Evolutionary conservation across 192 early-diverging fungal genomes (phyloP).

Genomic region (Allomyces javanicus): DNA sequence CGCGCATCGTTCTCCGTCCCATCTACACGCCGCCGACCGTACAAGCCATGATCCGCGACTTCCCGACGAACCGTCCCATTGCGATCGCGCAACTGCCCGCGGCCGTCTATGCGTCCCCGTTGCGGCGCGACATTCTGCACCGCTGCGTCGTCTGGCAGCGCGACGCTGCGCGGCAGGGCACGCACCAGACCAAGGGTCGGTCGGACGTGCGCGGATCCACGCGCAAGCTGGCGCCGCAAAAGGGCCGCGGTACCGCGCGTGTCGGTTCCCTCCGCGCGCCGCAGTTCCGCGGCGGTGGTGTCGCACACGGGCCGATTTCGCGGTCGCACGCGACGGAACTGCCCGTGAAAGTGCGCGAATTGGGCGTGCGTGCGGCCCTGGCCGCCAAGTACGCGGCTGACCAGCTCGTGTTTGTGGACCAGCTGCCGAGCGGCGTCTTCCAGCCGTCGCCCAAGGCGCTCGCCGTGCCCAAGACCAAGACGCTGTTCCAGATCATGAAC

Average conservation of each 20-base stretch:
- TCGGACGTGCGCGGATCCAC: slow-evolving; percentile 69
- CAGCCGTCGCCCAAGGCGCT: too few species aligned
- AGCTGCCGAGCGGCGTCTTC: slow-evolving; percentile 8
- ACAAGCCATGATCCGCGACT: slow-evolving; percentile 58
- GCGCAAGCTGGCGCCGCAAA: slow-evolving; percentile 68
- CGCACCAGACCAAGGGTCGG: slow-evolving; percentile 56
- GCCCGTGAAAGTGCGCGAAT: slow-evolving; percentile 66
- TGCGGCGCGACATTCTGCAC: slow-evolving; percentile 64
- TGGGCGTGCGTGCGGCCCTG: slow-evolving; percentile 63
- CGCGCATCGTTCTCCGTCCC: not conserved
- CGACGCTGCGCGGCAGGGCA: slow-evolving; percentile 57
- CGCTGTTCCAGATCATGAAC: not conserved
- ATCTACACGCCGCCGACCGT: slow-evolving; percentile 16
- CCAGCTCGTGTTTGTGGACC: slow-evolving; percentile 70
- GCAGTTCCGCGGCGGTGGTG: slow-evolving; percentile 72
- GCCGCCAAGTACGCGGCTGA: slow-evolving; percentile 76
- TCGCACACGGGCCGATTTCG: slow-evolving; percentile 78
- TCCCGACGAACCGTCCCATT: slow-evolving; percentile 45
- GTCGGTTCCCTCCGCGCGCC: slow-evolving; percentile 66
- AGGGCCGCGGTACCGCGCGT: slow-evolving; percentile 82
- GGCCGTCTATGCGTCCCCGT: slow-evolving; percentile 50
- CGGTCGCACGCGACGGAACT: slow-evolving; percentile 63
- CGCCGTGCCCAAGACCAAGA: not conserved
- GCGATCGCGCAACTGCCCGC: slow-evolving; percentile 50
- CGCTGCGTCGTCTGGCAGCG: slow-evolving; percentile 75